Evolutionary conservation across 192 early-diverging fungal genomes (phyloP).

Genomic region (Rhizoclosmatium globosum): DNA sequence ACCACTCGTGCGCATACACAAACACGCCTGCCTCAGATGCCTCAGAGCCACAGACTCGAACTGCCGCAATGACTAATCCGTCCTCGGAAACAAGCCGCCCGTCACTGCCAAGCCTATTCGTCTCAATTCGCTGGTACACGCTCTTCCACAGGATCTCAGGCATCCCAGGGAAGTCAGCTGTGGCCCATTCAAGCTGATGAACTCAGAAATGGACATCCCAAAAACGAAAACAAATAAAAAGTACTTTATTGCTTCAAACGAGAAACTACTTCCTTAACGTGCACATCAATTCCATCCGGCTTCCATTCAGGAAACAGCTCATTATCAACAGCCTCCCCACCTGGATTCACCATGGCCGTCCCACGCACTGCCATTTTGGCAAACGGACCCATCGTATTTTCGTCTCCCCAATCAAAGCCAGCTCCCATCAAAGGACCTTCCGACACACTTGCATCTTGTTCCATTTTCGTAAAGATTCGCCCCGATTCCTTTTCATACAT

Average conservation of each 20-base stretch:
- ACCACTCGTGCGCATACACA: constrained; percentile 29
- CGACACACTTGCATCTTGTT: not conserved
- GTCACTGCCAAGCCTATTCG: too few species aligned
- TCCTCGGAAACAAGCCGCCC: too few species aligned
- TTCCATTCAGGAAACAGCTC: not conserved
- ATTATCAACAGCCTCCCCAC: not conserved
- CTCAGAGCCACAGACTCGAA: too few species aligned
- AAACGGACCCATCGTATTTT: not conserved
- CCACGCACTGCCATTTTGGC: not conserved
- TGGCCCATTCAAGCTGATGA: too few species aligned
- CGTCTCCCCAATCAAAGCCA: not conserved
- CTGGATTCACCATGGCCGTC: not conserved
- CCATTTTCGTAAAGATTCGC: not conserved
- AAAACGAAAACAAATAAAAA: too few species aligned
- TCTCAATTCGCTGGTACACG: too few species aligned
- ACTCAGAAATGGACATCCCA: too few species aligned
- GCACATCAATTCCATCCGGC: not conserved
- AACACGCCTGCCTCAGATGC: constrained; percentile 15
- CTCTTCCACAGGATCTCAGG: not conserved
- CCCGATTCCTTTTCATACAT: not conserved
- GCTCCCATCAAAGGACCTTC: not conserved
- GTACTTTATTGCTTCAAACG: too few species aligned
- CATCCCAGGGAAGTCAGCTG: too few species aligned
- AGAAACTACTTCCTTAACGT: not conserved
- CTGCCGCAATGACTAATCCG: too few species aligned